These are phyloP conservation scores for Rhamnella rubrinervis DNA, from an alignment of 331 rosid species.

Conservation along the genomic window DNA sequence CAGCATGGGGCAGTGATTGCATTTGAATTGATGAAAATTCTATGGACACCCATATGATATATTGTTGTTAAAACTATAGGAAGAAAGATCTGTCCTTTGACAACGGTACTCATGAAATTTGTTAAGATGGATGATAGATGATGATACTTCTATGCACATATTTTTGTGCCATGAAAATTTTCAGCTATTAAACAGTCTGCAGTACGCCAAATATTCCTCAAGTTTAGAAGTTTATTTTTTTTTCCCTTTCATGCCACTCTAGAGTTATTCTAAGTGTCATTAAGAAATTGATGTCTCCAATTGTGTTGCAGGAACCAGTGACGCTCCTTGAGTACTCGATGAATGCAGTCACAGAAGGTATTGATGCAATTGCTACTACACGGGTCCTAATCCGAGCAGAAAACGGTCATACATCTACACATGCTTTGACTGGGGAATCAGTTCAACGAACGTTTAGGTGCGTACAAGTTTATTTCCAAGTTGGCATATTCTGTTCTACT, in stretches of 20 bases:
- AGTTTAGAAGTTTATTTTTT: too few relatives aligned
- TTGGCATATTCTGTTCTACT: slow-evolving; percentile 15
- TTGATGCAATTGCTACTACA: slow-evolving; percentile 95
- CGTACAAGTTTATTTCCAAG: slow-evolving; percentile 7
- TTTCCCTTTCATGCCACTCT: background rate
- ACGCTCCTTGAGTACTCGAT: slow-evolving; percentile 86
- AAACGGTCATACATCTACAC: slow-evolving; percentile 32
- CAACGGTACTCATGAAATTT: too few relatives aligned
- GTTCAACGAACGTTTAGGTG: slow-evolving; percentile 81
- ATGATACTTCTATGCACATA: too few relatives aligned
- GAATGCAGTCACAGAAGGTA: slow-evolving; percentile 91
- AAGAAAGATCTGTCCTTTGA: too few relatives aligned
- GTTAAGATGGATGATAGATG: too few relatives aligned
- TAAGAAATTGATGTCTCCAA: background rate
- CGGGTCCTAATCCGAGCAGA: slow-evolving; percentile 80
- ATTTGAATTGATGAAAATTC: too few relatives aligned
- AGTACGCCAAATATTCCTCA: too few relatives aligned
- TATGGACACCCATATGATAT: too few relatives aligned
- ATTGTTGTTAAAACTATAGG: too few relatives aligned
- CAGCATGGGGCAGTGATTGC: too few relatives aligned
- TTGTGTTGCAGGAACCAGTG: slow-evolving; percentile 65
- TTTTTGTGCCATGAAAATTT: too few relatives aligned
- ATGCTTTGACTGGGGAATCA: slow-evolving; percentile 59
- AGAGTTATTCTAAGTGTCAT: slow-evolving; percentile 6
- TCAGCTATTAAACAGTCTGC: too few relatives aligned